Base-by-base conservation (phyloP, 495 filamentous ascomycete species). In the Bacidia gigantensis region DNA sequence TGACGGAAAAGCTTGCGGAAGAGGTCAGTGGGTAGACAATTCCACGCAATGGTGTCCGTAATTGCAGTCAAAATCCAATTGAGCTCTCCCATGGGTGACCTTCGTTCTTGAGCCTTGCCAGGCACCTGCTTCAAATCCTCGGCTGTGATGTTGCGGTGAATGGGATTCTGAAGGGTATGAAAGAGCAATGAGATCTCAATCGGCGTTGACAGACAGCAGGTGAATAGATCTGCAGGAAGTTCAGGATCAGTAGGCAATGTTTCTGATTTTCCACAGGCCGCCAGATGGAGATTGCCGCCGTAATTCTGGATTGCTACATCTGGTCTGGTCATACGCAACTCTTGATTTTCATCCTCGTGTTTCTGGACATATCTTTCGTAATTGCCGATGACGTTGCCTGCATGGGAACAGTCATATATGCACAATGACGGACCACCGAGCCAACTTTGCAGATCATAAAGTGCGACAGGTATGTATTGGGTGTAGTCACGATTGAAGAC, bases 51-150 rank as follows among this genome's bases (percentile, higher is more conserved):
- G 0, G 92, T 97, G 64, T 99, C 92, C 1, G 92, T 99, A 52
- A 99, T 96, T 12, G 92, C 92, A 1, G 92, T 99, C 59, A 99
- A 95, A 21, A 99, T 99, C 92, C 92, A 99, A 63, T 97, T 97
- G 2, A 99, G 69, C 67, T 99, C 92, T 42, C 92, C 92, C 39
- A 97, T 77, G 0, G 92, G 93, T 40, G 90, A 96, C 64, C 93
- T 72, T n/a, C 92, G 79, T 61, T 99, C 92, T 58, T 92, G 86
- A 23, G 95, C 72, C 50, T 85, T 77, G 20, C 92, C 92, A 1
- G 87, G 87, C 7, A 90, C 76, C 32, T 71, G 69, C 67, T 82
- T 80, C 20, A 89, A 88, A 51, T 89, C 79, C 48, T 93, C 86
- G 17, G 87, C 75, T 0, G 81, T 83, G 44, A 95, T 67, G 42